Evolutionary conservation across 768 basidiomycete species (phyloP).

Genomic region (Phaeotremella fagi): DNA sequence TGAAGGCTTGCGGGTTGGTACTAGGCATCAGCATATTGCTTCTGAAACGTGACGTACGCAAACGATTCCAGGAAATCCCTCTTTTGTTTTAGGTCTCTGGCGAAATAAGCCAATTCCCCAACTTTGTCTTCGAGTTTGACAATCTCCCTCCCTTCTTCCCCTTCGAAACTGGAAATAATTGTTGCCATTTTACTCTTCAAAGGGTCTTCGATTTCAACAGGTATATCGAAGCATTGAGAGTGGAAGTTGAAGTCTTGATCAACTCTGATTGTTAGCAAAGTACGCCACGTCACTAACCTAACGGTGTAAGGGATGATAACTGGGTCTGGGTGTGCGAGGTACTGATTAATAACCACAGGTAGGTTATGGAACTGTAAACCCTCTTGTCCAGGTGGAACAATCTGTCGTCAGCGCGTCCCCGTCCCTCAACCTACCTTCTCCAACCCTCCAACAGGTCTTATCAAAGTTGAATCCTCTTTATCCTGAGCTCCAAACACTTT

Average conservation of each 20-base stretch:
- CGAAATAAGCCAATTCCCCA: conserved; percentile 72
- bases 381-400: conserved; percentile 29
- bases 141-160: conserved; percentile 65
- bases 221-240: conserved; percentile 77
- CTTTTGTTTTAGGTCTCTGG: conserved; percentile 82
- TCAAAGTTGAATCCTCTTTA: conserved; percentile 46
- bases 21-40: conserved; percentile 1
- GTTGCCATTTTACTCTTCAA: conserved; percentile 66
- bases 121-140: conserved; percentile 84
- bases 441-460: conserved; percentile 39
- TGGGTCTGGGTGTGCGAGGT: conserved; percentile 70
- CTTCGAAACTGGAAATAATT: conserved; percentile 63
- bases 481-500: conserved; percentile 73
- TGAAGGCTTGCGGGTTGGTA: conserved; percentile 62
- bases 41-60: conserved; percentile 48
- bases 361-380: conserved; percentile 67
- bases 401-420: conserved; percentile 20
- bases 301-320: conserved; percentile 66
- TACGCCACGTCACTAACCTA: conserved; percentile 19
- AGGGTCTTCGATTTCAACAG: conserved; percentile 80
- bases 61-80: conserved; percentile 79
- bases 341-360: conserved; percentile 79
- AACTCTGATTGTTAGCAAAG: conserved; percentile 21
- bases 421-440: conserved; percentile 31
- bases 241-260: conserved; percentile 58